Percentiles rank a stretch among this genome's conserved stretches.
These are phyloP conservation scores for Craterostigma plantagineum DNA, from an alignment of 257 asterid genomes.

Conservation along the genomic window DNA sequence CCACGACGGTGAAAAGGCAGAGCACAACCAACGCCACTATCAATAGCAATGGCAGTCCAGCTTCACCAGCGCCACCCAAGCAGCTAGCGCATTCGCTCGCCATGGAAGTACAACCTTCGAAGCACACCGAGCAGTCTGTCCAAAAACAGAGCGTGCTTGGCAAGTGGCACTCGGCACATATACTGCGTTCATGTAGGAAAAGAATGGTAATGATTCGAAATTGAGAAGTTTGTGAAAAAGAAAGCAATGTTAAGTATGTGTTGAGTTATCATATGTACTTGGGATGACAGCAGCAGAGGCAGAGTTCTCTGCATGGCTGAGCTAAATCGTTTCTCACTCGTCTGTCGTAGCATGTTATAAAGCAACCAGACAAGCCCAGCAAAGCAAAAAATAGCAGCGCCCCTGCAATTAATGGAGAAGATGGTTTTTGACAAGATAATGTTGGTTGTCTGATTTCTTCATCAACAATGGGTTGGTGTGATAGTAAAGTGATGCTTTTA, in stretches of 20 bases:
- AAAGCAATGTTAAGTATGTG: constrained; percentile 8
- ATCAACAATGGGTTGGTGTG: too few relatives aligned
- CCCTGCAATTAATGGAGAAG: constrained; percentile 27
- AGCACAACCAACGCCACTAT: constrained; percentile 67
- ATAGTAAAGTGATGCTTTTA: too few relatives aligned
- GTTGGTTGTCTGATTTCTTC: too few relatives aligned
- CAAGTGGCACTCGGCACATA: constrained; percentile 92
- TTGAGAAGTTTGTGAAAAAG: neutral
- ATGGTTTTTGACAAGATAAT: too few relatives aligned
- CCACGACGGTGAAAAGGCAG: constrained; percentile 73
- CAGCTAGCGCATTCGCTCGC: constrained; percentile 86
- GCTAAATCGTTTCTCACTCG: constrained; percentile 92
- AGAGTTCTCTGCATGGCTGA: constrained; percentile 93
- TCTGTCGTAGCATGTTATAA: constrained; percentile 89
- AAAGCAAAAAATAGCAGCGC: constrained; percentile 80
- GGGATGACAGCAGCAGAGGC: constrained; percentile 94
- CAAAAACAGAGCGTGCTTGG: constrained; percentile 99
- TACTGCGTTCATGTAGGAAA: constrained; percentile 31
- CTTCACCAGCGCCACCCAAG: constrained; percentile 96
- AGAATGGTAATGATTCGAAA: too few relatives aligned
- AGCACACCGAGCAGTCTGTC: constrained; percentile 95
- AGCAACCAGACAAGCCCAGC: constrained; percentile 89
- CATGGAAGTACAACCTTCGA: constrained; percentile 72
- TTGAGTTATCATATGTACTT: constrained; percentile 39
- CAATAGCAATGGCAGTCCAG: constrained; percentile 67